Conservation (phyloP, 2,329 filamentous ascomycete genomes). For the Pyricularia grisea region DNA sequence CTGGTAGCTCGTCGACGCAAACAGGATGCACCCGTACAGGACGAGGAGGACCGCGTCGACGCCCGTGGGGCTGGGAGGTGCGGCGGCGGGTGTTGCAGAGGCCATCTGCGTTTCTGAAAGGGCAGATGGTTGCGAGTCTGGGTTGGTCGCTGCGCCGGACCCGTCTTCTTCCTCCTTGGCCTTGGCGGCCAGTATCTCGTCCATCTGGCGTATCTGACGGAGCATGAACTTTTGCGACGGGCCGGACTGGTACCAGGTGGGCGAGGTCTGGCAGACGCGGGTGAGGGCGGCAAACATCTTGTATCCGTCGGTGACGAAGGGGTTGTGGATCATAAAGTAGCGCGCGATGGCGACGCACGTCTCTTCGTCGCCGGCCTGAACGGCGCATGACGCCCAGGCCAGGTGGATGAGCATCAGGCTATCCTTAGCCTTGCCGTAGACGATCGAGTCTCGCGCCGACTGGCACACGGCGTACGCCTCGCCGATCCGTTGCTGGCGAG, state of each 20-base stretch:
- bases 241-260: slow-evolving; percentile 69
- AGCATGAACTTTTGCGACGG: slow-evolving; percentile 86
- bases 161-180: background rate
- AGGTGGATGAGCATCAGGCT: slow-evolving; percentile 66
- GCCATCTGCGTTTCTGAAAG: background rate
- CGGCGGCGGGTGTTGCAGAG: slow-evolving; percentile 10
- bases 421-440: slow-evolving; percentile 65
- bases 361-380: slow-evolving; percentile 72
- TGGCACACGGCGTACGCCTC: slow-evolving; percentile 76
- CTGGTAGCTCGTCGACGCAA: slow-evolving; percentile 72
- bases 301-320: slow-evolving; percentile 73
- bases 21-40: slow-evolving; percentile 84
- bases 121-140: background rate
- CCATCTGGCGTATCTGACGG: slow-evolving; percentile 83
- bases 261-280: slow-evolving; percentile 62
- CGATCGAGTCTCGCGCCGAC: slow-evolving; percentile 67
- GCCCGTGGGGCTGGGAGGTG: slow-evolving; percentile 11
- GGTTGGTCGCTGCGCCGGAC: background rate
- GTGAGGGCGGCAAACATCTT: slow-evolving; percentile 75
- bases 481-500: slow-evolving; percentile 54
- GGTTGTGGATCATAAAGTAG: slow-evolving; percentile 75
- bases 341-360: slow-evolving; percentile 64
- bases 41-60: slow-evolving; percentile 77
- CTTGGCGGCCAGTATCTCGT: slow-evolving; percentile 44
- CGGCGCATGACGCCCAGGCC: slow-evolving; percentile 76